Evolutionary conservation across 495 filamentous ascomycete genomes (phyloP).

Genomic region (Aspergillus sparsus): DNA sequence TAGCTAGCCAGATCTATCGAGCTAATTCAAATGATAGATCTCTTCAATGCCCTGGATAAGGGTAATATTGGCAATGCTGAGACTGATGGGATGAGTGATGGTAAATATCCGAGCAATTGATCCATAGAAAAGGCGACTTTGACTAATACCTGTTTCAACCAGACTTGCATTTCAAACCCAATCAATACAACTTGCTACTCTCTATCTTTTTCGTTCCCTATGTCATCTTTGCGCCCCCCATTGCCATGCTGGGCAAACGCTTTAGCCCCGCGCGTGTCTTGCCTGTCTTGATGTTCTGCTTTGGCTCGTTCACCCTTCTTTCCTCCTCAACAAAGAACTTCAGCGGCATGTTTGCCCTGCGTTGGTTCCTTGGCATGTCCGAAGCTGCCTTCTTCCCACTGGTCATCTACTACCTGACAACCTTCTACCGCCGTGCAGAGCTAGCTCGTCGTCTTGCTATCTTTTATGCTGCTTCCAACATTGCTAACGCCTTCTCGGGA

Average conservation of each 20-base stretch:
- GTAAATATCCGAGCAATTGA: not conserved
- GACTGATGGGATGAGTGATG: slow-evolving; percentile 58
- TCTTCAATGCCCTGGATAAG: slow-evolving; percentile 68
- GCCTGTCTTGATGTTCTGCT: slow-evolving; percentile 67
- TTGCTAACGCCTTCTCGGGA: slow-evolving; percentile 73
- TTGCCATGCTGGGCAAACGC: slow-evolving; percentile 70
- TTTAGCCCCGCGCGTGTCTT: slow-evolving; percentile 64
- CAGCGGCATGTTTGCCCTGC: slow-evolving; percentile 61
- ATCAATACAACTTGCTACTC: slow-evolving; percentile 71
- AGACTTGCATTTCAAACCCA: slow-evolving; percentile 57
- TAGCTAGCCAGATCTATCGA: not conserved
- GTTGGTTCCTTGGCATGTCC: slow-evolving; percentile 64
- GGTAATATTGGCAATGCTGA: slow-evolving; percentile 71
- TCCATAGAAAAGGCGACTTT: not conserved
- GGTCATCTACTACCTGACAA: slow-evolving; percentile 60
- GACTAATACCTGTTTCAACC: slow-evolving; percentile 7
- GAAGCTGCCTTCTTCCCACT: slow-evolving; percentile 76
- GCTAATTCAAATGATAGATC: slow-evolving; percentile 31
- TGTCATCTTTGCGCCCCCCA: slow-evolving; percentile 64
- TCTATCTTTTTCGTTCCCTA: slow-evolving; percentile 80
- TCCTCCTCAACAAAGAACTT: slow-evolving; percentile 60
- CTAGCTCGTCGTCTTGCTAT: slow-evolving; percentile 72
- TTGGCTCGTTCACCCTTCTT: slow-evolving; percentile 61
- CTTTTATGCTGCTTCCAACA: slow-evolving; percentile 76
- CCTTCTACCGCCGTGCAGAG: slow-evolving; percentile 76